Evolutionary conservation across 2,329 filamentous ascomycete genomes (phyloP).

Genomic region (Ophiocordyceps camponoti-floridani): DNA sequence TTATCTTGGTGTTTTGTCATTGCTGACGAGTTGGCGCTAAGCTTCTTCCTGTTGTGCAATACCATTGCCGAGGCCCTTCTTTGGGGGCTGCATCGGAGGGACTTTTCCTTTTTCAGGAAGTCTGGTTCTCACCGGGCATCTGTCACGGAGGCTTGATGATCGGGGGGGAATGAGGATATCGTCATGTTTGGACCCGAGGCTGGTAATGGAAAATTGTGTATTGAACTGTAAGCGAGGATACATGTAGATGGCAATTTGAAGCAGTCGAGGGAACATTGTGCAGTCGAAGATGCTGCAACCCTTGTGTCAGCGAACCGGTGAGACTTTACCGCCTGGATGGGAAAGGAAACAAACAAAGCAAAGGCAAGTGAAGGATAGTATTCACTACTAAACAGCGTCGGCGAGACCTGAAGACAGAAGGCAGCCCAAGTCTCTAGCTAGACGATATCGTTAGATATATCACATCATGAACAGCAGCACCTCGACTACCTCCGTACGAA

Average conservation of each 20-base stretch:
- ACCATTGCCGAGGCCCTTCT: constrained; percentile 4
- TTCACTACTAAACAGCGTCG: too few relatives aligned
- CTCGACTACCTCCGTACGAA: too few relatives aligned
- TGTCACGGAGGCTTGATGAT: neutral
- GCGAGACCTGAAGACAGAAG: too few relatives aligned
- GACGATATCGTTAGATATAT: too few relatives aligned
- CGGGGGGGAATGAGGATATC: neutral
- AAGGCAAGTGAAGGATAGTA: too few relatives aligned
- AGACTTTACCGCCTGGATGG: neutral
- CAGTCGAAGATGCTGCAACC: too few relatives aligned
- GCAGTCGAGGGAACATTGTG: neutral
- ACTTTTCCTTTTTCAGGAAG: neutral
- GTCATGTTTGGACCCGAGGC: too few relatives aligned
- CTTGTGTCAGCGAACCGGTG: neutral
- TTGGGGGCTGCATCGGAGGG: neutral
- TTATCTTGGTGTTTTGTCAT: neutral
- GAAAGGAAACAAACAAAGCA: too few relatives aligned
- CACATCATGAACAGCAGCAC: too few relatives aligned
- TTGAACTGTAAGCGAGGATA: neutral
- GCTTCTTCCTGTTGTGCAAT: constrained; percentile 6
- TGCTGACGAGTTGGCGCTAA: constrained; percentile 1
- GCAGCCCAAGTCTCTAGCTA: too few relatives aligned
- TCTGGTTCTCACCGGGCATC: neutral
- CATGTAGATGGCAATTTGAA: neutral
- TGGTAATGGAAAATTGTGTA: neutral